Conservation (phyloP, 2,329 filamentous ascomycete species). For the Coniochaeta pulveracea region DNA sequence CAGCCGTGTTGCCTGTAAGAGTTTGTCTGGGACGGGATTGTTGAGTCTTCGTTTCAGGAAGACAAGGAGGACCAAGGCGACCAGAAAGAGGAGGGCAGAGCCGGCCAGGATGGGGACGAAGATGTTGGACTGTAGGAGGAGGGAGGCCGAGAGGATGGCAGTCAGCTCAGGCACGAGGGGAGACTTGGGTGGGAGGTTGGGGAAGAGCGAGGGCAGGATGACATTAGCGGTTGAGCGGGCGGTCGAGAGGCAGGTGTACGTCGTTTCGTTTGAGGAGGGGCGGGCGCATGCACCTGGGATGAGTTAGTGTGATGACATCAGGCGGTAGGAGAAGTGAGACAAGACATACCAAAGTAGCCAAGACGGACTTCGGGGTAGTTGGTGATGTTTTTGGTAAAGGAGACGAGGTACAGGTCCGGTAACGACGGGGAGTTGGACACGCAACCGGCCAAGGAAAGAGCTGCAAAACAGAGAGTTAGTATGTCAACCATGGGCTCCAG, state of each 20-base stretch:
- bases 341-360: conserved; percentile 12
- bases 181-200: conserved; percentile 2
- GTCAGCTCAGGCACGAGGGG: conserved; percentile 4
- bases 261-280: conserved; percentile 10
- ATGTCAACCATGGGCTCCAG: not conserved
- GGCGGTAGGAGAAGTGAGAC: not conserved
- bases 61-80: conserved; percentile 9
- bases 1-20: conserved; percentile 7
- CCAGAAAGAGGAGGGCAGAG: conserved; percentile 10
- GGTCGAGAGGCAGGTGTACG: conserved; percentile 10
- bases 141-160: conserved; percentile 11
- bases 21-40: conserved; percentile 6
- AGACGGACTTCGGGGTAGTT: conserved; percentile 10
- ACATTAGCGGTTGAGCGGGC: conserved; percentile 3
- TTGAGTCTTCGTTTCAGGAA: conserved; percentile 9
- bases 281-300: conserved; percentile 10
- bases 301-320: not conserved
- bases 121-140: conserved; percentile 11
- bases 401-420: conserved; percentile 15
- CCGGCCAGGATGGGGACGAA: conserved; percentile 13
- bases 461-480: not conserved
- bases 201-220: conserved; percentile 2
- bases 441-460: conserved; percentile 12
- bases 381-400: conserved; percentile 10
- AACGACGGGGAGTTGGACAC: conserved; percentile 13